Percentiles rank a stretch among this genome's conserved stretches.
Conservation (phyloP, 1,284 basidiomycete species). For the Heterobasidion irregulare region DNA sequence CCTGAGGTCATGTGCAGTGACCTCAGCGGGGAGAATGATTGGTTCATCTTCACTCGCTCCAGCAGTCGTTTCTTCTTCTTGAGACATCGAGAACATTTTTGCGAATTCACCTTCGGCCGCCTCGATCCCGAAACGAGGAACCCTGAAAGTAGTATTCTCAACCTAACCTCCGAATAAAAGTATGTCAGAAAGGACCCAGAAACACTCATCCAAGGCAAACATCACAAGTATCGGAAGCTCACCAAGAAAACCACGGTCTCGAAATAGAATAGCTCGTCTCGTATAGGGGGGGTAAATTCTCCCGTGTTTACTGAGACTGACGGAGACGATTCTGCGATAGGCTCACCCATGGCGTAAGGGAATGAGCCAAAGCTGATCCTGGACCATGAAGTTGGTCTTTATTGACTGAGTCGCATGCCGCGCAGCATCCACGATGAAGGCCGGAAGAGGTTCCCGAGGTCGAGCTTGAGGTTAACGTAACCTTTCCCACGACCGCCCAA, state of each 20-base stretch:
- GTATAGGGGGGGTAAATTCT: too few species aligned
- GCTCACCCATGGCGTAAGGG: too few species aligned
- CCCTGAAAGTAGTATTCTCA: neutral
- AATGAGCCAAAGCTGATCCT: too few species aligned
- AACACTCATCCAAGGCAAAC: neutral
- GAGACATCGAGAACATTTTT: neutral
- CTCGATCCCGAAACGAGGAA: neutral
- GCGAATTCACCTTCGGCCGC: neutral
- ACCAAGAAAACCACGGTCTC: neutral
- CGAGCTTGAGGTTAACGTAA: too few species aligned
- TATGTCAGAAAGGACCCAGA: neutral
- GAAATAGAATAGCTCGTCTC: neutral
- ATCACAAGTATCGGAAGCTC: neutral
- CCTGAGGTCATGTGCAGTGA: neutral
- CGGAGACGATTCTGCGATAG: too few species aligned
- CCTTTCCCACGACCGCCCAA: too few species aligned
- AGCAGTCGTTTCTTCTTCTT: neutral
- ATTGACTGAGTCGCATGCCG: too few species aligned
- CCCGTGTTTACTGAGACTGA: too few species aligned
- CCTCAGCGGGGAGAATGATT: neutral
- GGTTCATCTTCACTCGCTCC: neutral
- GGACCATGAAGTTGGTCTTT: too few species aligned
- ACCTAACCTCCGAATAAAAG: neutral
- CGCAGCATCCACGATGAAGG: too few species aligned
- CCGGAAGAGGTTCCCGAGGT: too few species aligned